Evolutionary conservation across 2,329 filamentous ascomycete species (phyloP), one percentile per base, ranked within the genome.

Genomic region (Ceratocystiopsis minuta): DNA sequence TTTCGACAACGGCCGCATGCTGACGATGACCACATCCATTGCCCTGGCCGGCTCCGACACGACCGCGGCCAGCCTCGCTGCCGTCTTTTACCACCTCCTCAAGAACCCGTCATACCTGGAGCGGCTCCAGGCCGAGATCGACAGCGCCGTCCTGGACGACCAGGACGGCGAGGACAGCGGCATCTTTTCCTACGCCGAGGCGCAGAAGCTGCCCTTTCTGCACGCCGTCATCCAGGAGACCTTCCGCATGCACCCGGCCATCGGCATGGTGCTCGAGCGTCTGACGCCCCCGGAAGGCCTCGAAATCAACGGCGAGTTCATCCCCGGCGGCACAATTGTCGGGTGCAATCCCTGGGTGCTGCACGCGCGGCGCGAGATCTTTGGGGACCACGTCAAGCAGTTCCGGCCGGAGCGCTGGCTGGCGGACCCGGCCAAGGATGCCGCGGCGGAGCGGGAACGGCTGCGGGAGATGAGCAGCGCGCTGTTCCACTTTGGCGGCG

Each of bases 181-280:
- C 16, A 41, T 45, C 10, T 36, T 41, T 16, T 34, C 37, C 3
- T 42, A 17, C 17, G 16, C 16, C 24, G 43, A 41, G 14, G 36
- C 36, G 0, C 54, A 56, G n/a, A 49, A 51, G 9, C 53, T 69
- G 12, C 57, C 60, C 0, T 70, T 67, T 43, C 55, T 72, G 4
- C 60, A 65, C 44, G 67, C 67, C 0, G 60, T 62, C 4, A 60
- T 70, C 31, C 62, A 62, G 39, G 68, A 71, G 48, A 60, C 59
- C 0, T 51, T 70, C 12, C 57, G 68, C 0, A 55, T 68, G 16
- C 62, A 58, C 45, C 63, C 65, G 17, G 43, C 43, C 28, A 39
- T 43, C 20, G 33, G 40, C n/a, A 28, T 45, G 2, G 35, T 35
- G 14, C 18, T 47, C 3, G 43, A 45, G 38, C 35, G 45, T 2